Conservation (phyloP, 2,329 filamentous ascomycete species). For the Pseudocercospora macadamiae region DNA sequence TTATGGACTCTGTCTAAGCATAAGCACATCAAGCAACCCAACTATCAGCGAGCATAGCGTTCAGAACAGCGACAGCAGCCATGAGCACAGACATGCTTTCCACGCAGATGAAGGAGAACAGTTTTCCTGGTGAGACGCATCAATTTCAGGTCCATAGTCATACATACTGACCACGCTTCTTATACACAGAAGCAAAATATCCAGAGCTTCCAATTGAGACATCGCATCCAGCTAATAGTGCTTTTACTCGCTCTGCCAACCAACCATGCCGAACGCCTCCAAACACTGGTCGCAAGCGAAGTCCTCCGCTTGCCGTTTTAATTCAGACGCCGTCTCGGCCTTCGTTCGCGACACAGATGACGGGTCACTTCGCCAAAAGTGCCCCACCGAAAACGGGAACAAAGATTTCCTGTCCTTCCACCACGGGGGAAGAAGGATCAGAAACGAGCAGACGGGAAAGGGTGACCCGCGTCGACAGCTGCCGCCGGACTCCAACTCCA, state of each 20-base stretch:
- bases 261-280: background rate
- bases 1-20: too few relatives aligned
- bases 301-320: background rate
- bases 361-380: constrained; percentile 10
- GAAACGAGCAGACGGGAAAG: background rate
- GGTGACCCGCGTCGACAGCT: background rate
- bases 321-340: constrained; percentile 8
- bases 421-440: background rate
- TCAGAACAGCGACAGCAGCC: background rate
- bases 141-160: too few relatives aligned
- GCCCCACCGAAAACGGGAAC: background rate
- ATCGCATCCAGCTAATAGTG: too few relatives aligned
- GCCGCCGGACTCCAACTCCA: too few relatives aligned
- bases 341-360: constrained; percentile 11
- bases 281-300: background rate
- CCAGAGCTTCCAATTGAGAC: background rate
- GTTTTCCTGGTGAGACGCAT: background rate
- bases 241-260: background rate
- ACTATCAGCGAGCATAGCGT: background rate
- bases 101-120: background rate
- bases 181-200: background rate
- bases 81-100: background rate
- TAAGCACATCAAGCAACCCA: too few relatives aligned
- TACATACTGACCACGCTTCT: too few relatives aligned
- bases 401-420: background rate